Base-by-base conservation (phyloP, 257 asterid species). In the Plantago major region DNA sequence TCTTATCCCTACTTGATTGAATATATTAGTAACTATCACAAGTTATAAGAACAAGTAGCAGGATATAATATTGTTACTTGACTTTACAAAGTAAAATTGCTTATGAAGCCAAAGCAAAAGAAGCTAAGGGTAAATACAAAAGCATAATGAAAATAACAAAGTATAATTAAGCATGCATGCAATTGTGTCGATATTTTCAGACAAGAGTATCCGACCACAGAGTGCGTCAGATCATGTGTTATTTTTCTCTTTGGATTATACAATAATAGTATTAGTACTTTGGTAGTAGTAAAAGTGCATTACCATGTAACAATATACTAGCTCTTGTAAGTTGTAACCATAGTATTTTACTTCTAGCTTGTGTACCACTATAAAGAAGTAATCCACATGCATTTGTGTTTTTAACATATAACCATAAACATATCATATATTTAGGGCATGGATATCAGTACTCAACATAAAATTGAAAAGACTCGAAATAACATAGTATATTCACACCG, bases 171-270 rank as follows among this genome's bases (percentile, higher is more conserved):
- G 56, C 56, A 48, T 16, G 64, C 64, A 18, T 37, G 47, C 9
- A 37, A 18, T 40, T 22, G 68, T 37, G 30, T 57, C 17, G 43
- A 55, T 30, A 15, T 42, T 65, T 59, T 37, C 58, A 46, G 64
- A 65, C 71, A 71, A 64, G 19, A 6, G 33, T 10, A 70, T 51
- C 38, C 45, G 40, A 43, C 59, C 17, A 46, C 47, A 58, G 63
- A 17, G 33, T 49, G 48, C 49, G 45, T 60, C 58, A 57, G 49
- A 52, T 68, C 63, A 68, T 46, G 73, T 68, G 73, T 67, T 16
- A 33, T 10, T 19, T 18, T 26, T 54, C 38, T 62, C 6, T 42
- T 45, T 15, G 42, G 40, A 46, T 62, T 55, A 18, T 14, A 33
- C 38, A 33, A 15, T 10, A 37, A 40, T 37, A 10, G 7, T 53